These are phyloP conservation scores for Infundibulicybe gibba DNA, from an alignment of 768 basidiomycete species.

Conservation along the genomic window DNA sequence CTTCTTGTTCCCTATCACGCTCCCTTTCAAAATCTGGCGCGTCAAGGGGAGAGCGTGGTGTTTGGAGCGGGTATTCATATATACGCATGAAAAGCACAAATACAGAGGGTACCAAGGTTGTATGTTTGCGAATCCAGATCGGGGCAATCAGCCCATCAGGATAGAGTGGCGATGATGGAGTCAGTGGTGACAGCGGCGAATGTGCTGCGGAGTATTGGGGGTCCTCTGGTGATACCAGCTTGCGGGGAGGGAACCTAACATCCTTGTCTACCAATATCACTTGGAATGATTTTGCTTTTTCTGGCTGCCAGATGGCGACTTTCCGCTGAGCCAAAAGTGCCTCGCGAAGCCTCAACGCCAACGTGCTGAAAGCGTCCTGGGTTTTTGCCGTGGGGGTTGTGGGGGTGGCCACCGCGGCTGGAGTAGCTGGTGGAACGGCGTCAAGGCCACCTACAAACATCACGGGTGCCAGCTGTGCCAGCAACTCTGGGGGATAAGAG, in stretches of 20 bases:
- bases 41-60: constrained; percentile 52
- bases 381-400: constrained; percentile 23
- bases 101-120: constrained; percentile 85
- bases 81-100: constrained; percentile 90
- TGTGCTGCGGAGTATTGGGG: constrained; percentile 57
- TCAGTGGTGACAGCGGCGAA: constrained; percentile 92
- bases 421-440: constrained; percentile 19
- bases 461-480: constrained; percentile 86
- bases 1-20: constrained; percentile 59
- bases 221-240: constrained; percentile 60
- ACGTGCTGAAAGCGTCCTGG: constrained; percentile 60
- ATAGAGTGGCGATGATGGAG: constrained; percentile 82
- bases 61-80: constrained; percentile 57
- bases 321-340: constrained; percentile 62
- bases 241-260: constrained; percentile 85
- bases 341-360: constrained; percentile 63
- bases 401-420: constrained; percentile 14
- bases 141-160: constrained; percentile 97
- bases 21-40: constrained; percentile 49
- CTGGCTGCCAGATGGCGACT: constrained; percentile 68
- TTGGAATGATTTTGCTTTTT: constrained; percentile 73
- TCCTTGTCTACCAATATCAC: constrained; percentile 82
- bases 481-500: constrained; percentile 86
- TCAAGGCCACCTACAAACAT: constrained; percentile 94
- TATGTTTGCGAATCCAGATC: constrained; percentile 97